Conservation (phyloP, 805 yeast genomes). For the Saturnispora serradocipensis region DNA sequence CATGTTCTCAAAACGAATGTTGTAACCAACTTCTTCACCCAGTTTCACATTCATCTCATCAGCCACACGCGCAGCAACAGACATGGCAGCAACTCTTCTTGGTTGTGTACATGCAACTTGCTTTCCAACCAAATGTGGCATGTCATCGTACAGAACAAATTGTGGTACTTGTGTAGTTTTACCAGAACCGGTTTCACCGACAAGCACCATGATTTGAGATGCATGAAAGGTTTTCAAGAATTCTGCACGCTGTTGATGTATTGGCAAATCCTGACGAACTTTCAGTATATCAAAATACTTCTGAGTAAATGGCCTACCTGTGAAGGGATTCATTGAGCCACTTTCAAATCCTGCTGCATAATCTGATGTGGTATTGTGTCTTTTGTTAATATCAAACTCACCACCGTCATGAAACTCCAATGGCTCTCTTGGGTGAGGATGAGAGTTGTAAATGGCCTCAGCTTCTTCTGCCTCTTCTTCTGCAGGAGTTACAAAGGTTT, state of each 20-base stretch:
- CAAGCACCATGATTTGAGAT: conserved; percentile 93
- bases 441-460: conserved; percentile 41
- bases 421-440: conserved; percentile 26
- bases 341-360: conserved; percentile 53
- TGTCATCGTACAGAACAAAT: conserved; percentile 83
- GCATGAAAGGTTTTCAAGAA: conserved; percentile 75
- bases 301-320: conserved; percentile 51
- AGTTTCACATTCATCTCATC: conserved; percentile 91
- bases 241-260: conserved; percentile 86
- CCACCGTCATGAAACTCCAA: conserved; percentile 55
- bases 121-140: conserved; percentile 76
- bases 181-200: conserved; percentile 99
- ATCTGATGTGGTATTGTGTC: conserved; percentile 58
- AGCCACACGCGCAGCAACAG: conserved; percentile 95
- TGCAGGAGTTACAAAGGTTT: conserved; percentile 47
- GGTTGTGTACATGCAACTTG: conserved; percentile 96
- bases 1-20: conserved; percentile 87
- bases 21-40: conserved; percentile 94
- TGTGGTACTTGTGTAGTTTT: conserved; percentile 98
- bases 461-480: conserved; percentile 64
- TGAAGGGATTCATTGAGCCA: conserved; percentile 67
- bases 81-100: conserved; percentile 98
- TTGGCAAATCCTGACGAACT: conserved; percentile 81
- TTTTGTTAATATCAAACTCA: conserved; percentile 44
- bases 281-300: conserved; percentile 72